Percentiles rank a stretch among this genome's conserved stretches.
Conservation (phyloP, 2,329 filamentous ascomycete species). For the Colletotrichum graminicola region DNA sequence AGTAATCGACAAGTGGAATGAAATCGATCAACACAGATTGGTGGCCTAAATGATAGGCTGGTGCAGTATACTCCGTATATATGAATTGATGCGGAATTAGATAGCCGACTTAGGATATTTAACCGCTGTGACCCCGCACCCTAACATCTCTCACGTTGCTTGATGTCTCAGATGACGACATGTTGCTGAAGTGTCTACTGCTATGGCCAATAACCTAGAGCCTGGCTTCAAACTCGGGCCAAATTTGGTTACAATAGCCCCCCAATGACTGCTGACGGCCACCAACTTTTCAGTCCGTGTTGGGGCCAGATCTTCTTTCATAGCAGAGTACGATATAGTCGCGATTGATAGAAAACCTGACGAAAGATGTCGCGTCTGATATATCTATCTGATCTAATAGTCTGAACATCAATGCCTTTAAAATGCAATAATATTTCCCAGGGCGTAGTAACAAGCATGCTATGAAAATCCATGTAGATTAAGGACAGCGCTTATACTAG, state of each 20-base stretch:
- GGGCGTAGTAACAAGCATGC: neutral
- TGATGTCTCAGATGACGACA: constrained; percentile 2
- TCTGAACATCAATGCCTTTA: neutral
- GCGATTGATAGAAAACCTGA: neutral
- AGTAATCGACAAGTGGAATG: too few species aligned
- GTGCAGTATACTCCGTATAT: neutral
- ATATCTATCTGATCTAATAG: neutral
- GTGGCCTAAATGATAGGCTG: neutral
- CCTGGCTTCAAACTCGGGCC: neutral
- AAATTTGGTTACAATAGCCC: neutral
- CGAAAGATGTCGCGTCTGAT: neutral
- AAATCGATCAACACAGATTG: too few species aligned
- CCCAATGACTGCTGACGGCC: neutral
- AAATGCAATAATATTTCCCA: neutral
- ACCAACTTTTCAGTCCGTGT: neutral
- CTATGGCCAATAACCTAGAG: neutral
- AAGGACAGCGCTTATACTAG: neutral
- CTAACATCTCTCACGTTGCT: neutral
- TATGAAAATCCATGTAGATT: neutral
- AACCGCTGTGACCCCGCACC: constrained; percentile 12
- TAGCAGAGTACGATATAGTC: neutral
- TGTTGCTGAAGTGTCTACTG: neutral
- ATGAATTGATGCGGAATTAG: neutral
- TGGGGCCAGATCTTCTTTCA: neutral
- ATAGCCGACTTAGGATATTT: constrained; percentile 1